phyloP scores from a whole-genome alignment of 331 rosid species.

The Rhamnella rubrinervis region DNA sequence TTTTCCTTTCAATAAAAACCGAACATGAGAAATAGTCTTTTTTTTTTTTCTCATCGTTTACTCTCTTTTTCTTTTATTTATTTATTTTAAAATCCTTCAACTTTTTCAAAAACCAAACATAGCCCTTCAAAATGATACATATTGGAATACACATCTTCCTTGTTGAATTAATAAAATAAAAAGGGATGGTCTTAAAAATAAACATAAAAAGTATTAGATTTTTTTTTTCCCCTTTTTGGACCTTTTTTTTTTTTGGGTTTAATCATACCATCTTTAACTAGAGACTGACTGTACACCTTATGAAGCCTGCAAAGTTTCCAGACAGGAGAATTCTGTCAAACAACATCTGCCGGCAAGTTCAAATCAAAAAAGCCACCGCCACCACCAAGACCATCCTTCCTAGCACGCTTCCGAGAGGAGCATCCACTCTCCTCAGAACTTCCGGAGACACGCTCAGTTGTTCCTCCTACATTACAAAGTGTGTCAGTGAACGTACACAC shows the following conservation, averaged over 20 bases:
- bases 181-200: too few relatives aligned
- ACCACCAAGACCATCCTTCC: conserved; percentile 56
- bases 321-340: conserved; percentile 63
- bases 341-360: conserved; percentile 86
- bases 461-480: conserved; percentile 62
- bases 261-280: conserved; percentile 14
- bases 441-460: conserved; percentile 62
- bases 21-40: too few relatives aligned
- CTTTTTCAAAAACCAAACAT: too few relatives aligned
- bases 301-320: conserved; percentile 36
- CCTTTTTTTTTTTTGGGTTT: not conserved
- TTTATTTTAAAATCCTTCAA: too few relatives aligned
- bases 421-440: conserved; percentile 70
- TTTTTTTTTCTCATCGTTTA: too few relatives aligned
- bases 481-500: conserved; percentile 18
- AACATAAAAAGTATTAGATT: too few relatives aligned
- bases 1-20: too few relatives aligned
- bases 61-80: too few relatives aligned
- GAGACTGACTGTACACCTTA: conserved; percentile 33
- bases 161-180: too few relatives aligned
- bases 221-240: too few relatives aligned
- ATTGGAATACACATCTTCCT: too few relatives aligned
- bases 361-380: conserved; percentile 79
- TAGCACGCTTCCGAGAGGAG: conserved; percentile 80
- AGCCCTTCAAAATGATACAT: too few relatives aligned